Base-by-base conservation (phyloP, 23 red algal species). In the Gracilaria gracilis region DNA sequence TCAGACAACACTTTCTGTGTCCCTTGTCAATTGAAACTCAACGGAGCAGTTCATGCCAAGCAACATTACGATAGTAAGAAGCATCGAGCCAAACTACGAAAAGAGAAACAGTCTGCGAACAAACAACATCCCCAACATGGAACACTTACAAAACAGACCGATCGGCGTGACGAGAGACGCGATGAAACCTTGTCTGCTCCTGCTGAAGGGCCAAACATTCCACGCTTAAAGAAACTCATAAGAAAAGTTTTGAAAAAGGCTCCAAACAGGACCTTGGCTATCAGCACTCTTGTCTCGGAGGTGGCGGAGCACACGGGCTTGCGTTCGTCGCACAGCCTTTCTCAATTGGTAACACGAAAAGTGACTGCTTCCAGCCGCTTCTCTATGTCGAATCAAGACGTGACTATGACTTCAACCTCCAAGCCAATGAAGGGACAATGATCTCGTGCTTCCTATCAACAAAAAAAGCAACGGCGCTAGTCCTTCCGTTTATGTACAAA, bases 11-110 rank as follows among this genome's bases (percentile, higher is more conserved):
- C 59, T 25, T 92, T 71, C 80, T 93, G 94, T 69, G 70, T 35
- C 44, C 38, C 67, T 20, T 97, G 95, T 79, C 39, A 64, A 27
- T 27, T 93, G 9, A 24, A 54, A 13, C 67, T 97, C 11, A 93
- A 93, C 74, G 87, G 90, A 47, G 88, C 95, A n/a, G 90, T 97
- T 19, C 81, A 88, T 27, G 81, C 88, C 3, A 42, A 80, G 79
- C 90, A 97, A 73, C 90, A 97, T 82, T 97, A 97, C 59, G 67
- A 88, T 13, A 93, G 88, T 69, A 97, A 93, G 82, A 93, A 93
- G 57, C 95, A 97, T 80, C 58, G 44, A 29, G 89, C 88, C 15
- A 75, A 51, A 50, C 33, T 50, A 61, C 59, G 92, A 27, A 32
- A 61, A 57, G 39, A 50, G 33, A 93, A 93, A 62, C 44, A 39